A percentile compares a stretch with the other conserved stretches of the same genome.
These are phyloP conservation scores for Collybia sordida DNA, from an alignment of 768 basidiomycete species.

Conservation along the genomic window DNA sequence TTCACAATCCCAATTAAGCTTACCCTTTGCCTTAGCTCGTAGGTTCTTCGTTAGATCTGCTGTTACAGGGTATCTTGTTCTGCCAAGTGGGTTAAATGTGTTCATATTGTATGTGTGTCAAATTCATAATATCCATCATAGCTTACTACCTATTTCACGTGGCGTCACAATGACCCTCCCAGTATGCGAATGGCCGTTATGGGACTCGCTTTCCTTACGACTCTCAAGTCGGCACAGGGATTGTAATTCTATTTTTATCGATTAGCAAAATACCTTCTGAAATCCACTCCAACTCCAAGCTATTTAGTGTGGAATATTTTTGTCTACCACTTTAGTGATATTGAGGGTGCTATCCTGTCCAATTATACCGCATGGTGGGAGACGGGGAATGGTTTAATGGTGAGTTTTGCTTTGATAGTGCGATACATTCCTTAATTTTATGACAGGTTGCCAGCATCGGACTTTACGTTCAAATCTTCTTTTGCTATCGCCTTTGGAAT, in stretches of 20 bases:
- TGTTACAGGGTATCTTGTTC: conserved; percentile 29
- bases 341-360: conserved; percentile 25
- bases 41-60: conserved; percentile 24
- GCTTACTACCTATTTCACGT: conserved; percentile 26
- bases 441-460: conserved; percentile 29
- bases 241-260: conserved; percentile 20
- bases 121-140: conserved; percentile 1
- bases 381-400: conserved; percentile 28
- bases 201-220: conserved; percentile 23
- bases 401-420: conserved; percentile 5
- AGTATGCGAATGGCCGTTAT: conserved; percentile 19
- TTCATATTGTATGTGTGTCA: not conserved
- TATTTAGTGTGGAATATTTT: conserved; percentile 28
- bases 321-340: conserved; percentile 25
- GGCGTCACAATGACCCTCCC: conserved; percentile 20
- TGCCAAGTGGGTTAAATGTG: conserved; percentile 22
- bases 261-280: not conserved
- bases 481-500: conserved; percentile 26
- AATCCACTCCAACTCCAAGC: conserved; percentile 15
- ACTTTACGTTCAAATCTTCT: conserved; percentile 31
- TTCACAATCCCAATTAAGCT: not conserved
- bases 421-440: not conserved
- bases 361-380: conserved; percentile 33
- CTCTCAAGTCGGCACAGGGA: conserved; percentile 28
- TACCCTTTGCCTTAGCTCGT: conserved; percentile 19